A percentile compares a stretch with the other conserved stretches of the same genome.
phyloP scores from a whole-genome alignment of 2,329 filamentous ascomycete species.

The Xenosphaeropsis pyriputrescens region DNA sequence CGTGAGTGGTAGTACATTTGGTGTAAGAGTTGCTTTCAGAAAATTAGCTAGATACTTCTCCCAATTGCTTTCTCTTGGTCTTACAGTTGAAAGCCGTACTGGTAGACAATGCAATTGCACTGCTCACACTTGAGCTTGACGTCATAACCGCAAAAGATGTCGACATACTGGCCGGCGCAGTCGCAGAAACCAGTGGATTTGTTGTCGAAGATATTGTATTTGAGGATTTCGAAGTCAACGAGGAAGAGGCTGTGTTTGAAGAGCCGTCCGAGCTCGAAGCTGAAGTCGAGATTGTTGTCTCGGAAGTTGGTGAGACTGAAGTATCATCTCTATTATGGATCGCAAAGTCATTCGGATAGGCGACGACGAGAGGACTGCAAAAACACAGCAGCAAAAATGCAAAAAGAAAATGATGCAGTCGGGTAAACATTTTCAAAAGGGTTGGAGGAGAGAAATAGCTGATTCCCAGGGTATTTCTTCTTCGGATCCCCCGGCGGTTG shows the following conservation, averaged over 20 bases:
- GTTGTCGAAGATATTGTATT: too few species aligned
- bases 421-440: too few species aligned
- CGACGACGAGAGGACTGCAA: too few species aligned
- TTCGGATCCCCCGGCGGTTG: not conserved
- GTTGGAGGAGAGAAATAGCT: not conserved
- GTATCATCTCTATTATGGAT: not conserved
- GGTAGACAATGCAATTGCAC: not conserved
- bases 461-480: not conserved
- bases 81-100: not conserved
- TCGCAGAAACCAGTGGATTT: too few species aligned
- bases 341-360: not conserved
- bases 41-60: too few species aligned
- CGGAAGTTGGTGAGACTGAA: not conserved
- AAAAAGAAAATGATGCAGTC: too few species aligned
- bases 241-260: too few species aligned
- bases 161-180: too few species aligned
- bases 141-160: not conserved
- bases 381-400: too few species aligned
- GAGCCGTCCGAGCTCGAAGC: too few species aligned
- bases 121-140: not conserved
- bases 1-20: constrained; percentile 49
- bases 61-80: not conserved
- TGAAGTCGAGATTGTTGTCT: not conserved
- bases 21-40: constrained; percentile 11
- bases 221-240: too few species aligned